phyloP scores from a whole-genome alignment of 1,139 yeast species.

The Yamadazyma buinensis region DNA sequence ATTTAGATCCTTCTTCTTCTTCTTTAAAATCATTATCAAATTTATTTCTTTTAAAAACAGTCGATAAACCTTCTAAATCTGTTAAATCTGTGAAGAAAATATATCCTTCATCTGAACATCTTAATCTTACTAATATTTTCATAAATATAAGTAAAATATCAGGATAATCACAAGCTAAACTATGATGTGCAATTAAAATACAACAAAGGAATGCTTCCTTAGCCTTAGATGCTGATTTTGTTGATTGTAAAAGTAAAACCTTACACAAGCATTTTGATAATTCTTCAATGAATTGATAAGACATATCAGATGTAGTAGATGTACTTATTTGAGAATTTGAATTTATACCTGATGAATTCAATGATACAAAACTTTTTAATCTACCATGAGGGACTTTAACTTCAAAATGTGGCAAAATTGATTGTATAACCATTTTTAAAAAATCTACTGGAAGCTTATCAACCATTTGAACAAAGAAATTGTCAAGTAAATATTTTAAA shows the following conservation, averaged over 20 bases:
- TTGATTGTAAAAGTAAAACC: constrained; percentile 26
- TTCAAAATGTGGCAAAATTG: constrained; percentile 15
- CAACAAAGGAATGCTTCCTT: constrained; percentile 25
- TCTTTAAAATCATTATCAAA: constrained; percentile 19
- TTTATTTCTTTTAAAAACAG: constrained; percentile 51
- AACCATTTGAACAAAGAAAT: constrained; percentile 26
- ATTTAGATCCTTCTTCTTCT: constrained; percentile 20
- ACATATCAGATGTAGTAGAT: neutral
- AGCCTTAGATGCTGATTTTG: constrained; percentile 25
- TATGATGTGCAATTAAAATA: constrained; percentile 23
- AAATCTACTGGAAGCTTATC: constrained; percentile 20
- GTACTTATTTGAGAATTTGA: constrained; percentile 5
- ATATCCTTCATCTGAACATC: constrained; percentile 46
- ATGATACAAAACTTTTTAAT: constrained; percentile 20
- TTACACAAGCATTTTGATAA: constrained; percentile 32
- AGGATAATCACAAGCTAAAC: constrained; percentile 23
- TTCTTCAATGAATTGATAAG: constrained; percentile 15
- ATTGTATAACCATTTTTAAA: constrained; percentile 20
- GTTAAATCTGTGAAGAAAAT: constrained; percentile 52
- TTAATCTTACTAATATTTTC: constrained; percentile 51
- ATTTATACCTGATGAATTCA: constrained; percentile 16
- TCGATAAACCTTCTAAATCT: constrained; percentile 66
- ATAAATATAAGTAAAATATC: constrained; percentile 46
- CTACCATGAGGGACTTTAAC: constrained; percentile 11
- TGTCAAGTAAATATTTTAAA: constrained; percentile 28